Evolutionary conservation across 2,329 filamentous ascomycete genomes (phyloP).

Genomic region (Colletotrichum australisinense): DNA sequence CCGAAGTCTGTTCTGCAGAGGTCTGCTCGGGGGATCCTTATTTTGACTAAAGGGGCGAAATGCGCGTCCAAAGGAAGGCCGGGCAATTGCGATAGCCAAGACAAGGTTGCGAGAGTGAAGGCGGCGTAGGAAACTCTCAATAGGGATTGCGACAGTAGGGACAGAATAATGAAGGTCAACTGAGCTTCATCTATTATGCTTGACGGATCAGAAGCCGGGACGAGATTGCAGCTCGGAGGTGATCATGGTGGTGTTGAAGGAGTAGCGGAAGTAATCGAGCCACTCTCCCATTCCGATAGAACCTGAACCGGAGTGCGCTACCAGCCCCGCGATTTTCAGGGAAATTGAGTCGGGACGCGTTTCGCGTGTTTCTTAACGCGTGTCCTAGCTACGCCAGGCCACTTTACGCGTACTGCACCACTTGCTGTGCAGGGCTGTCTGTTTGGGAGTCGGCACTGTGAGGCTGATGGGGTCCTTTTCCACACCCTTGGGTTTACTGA

Average conservation of each 20-base stretch:
- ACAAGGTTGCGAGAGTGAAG: background rate
- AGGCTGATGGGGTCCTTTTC: background rate
- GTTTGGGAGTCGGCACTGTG: background rate
- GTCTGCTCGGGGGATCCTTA: background rate
- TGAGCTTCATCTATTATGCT: background rate
- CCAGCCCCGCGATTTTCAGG: constrained; percentile 11
- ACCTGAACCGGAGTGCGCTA: background rate
- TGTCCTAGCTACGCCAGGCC: background rate
- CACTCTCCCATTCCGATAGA: background rate
- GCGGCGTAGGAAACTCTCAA: background rate
- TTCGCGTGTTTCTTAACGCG: constrained; percentile 1
- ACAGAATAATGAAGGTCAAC: background rate
- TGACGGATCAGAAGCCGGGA: background rate
- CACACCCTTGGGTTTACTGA: no score
- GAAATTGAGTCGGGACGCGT: background rate
- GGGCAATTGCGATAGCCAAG: background rate
- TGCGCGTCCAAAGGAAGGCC: background rate
- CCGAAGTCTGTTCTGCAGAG: background rate
- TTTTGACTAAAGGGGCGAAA: background rate
- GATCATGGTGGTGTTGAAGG: background rate
- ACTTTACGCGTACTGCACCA: background rate
- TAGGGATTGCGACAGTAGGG: background rate
- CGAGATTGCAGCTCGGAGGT: background rate
- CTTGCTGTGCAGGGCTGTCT: background rate
- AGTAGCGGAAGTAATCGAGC: background rate